Evolutionary conservation across 768 basidiomycete species (phyloP).

Genomic region (Lentinula boryana): DNA sequence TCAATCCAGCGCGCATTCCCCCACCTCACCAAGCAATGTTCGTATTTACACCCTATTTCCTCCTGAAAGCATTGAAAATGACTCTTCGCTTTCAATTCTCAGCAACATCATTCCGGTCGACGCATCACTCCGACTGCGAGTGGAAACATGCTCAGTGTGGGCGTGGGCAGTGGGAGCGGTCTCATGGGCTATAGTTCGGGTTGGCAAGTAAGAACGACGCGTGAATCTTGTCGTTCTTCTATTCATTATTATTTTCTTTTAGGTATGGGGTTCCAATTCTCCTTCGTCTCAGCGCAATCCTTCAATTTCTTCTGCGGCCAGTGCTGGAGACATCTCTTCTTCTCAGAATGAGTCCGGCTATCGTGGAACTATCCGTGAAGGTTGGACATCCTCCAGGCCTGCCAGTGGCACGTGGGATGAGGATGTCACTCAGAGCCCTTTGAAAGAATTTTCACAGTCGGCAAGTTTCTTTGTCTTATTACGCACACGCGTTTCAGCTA

Average conservation of each 20-base stretch:
- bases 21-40: constrained; percentile 57
- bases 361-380: constrained; percentile 39
- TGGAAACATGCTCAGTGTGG: constrained; percentile 47
- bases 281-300: constrained; percentile 51
- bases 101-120: constrained; percentile 35
- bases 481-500: neutral
- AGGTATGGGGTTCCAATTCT: constrained; percentile 57
- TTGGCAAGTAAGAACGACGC: constrained; percentile 51
- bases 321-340: constrained; percentile 41
- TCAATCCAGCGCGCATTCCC: constrained; percentile 58
- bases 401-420: constrained; percentile 61
- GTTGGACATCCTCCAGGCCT: constrained; percentile 45
- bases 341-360: constrained; percentile 40
- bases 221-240: constrained; percentile 1
- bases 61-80: constrained; percentile 8
- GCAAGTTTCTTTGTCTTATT: constrained; percentile 25
- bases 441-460: constrained; percentile 43
- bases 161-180: constrained; percentile 38
- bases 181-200: constrained; percentile 53
- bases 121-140: constrained; percentile 36
- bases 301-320: constrained; percentile 55
- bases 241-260: constrained; percentile 12
- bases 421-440: constrained; percentile 34
- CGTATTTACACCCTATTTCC: constrained; percentile 15
- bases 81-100: neutral